Evolutionary conservation across 345 rosid species (phyloP).

Genomic region (Mallotus nudiflorus): DNA sequence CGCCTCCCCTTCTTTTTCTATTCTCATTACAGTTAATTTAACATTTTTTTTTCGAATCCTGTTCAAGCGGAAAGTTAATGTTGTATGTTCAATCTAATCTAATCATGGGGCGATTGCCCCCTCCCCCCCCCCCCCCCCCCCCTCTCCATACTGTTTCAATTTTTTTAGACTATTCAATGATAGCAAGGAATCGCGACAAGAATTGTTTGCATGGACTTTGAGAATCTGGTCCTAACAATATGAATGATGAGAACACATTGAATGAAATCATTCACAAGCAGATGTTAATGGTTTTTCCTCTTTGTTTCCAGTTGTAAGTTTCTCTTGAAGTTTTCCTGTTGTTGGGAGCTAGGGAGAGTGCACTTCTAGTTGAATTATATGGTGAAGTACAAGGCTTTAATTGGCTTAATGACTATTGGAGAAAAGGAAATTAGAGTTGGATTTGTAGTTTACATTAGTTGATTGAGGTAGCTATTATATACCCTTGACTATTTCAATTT

Average conservation of each 20-base stretch:
- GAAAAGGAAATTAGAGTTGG: background rate
- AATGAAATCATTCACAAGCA: background rate
- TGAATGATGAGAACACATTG: conserved; percentile 3
- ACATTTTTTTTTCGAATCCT: conserved; percentile 10
- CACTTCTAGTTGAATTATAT: too few relatives aligned
- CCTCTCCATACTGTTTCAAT: background rate
- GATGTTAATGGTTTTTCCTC: background rate
- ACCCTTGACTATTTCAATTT: too few relatives aligned
- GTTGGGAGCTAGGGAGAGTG: too few relatives aligned
- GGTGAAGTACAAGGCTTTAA: background rate
- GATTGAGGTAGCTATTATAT: background rate
- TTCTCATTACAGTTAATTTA: conserved; percentile 14
- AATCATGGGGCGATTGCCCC: conserved; percentile 26
- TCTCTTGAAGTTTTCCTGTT: too few relatives aligned
- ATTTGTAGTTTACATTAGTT: background rate
- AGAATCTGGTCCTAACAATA: conserved; percentile 7
- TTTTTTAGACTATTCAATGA: conserved; percentile 5
- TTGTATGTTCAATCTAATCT: conserved; percentile 33
- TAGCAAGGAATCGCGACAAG: background rate
- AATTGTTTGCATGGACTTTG: conserved; percentile 13
- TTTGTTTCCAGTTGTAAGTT: background rate
- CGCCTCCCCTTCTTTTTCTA: background rate
- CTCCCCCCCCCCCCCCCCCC: too few relatives aligned
- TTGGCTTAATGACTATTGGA: too few relatives aligned
- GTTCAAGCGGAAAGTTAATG: conserved; percentile 18